Conservation (phyloP, 768 basidiomycete species). For the Russula lepida region DNA sequence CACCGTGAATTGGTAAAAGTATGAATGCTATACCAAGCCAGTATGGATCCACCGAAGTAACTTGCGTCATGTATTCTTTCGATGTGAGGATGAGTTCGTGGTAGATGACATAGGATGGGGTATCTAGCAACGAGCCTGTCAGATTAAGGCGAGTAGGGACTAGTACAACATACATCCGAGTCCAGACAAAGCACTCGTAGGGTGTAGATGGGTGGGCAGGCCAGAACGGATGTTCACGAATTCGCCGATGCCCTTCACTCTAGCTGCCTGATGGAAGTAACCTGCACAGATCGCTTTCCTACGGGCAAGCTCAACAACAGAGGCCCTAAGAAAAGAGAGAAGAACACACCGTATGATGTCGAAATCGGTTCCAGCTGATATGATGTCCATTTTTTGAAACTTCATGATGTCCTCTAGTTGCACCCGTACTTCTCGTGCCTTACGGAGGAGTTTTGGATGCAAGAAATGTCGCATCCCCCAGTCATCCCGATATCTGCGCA, state of each 20-base stretch:
- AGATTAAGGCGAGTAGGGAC: neutral
- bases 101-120: slow-evolving; percentile 93
- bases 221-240: slow-evolving; percentile 96
- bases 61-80: slow-evolving; percentile 98
- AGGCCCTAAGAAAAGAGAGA: neutral
- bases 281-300: slow-evolving; percentile 97
- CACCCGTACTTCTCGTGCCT: slow-evolving; percentile 88
- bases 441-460: slow-evolving; percentile 91
- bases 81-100: slow-evolving; percentile 94
- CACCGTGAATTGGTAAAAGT: neutral
- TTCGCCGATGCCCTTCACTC: slow-evolving; percentile 98
- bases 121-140: slow-evolving; percentile 43
- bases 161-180: slow-evolving; percentile 65
- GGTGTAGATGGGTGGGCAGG: slow-evolving; percentile 91
- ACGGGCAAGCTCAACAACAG: neutral
- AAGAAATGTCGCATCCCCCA: slow-evolving; percentile 95
- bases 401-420: slow-evolving; percentile 99
- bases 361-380: slow-evolving; percentile 91
- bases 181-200: slow-evolving; percentile 93
- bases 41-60: slow-evolving; percentile 95
- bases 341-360: slow-evolving; percentile 64
- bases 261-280: slow-evolving; percentile 97
- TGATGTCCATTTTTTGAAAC: slow-evolving; percentile 91
- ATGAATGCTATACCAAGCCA: slow-evolving; percentile 66
- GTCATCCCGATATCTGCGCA: slow-evolving; percentile 73